Conservation (phyloP, 257 asterid genomes). For the Nicotiana obtusifolia region DNA sequence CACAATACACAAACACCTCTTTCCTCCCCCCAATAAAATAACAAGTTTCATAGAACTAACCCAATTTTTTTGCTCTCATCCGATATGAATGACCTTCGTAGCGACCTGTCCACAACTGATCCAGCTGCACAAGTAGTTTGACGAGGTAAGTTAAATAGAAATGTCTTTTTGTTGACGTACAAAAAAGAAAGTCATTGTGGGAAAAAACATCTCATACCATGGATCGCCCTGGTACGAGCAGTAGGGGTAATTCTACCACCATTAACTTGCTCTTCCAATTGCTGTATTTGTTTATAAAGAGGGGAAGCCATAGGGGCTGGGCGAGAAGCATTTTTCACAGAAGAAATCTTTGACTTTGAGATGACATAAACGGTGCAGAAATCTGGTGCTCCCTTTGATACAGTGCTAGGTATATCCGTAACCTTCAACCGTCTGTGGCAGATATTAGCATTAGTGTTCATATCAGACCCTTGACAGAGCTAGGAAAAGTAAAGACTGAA, state of each 20-base stretch:
- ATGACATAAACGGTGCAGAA: conserved; percentile 73
- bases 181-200: background rate
- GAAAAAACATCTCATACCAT: conserved; percentile 20
- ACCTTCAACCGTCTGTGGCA: conserved; percentile 55
- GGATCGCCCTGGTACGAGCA: conserved; percentile 7
- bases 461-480: background rate
- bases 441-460: background rate
- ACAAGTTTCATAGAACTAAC: background rate
- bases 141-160: background rate
- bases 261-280: conserved; percentile 27
- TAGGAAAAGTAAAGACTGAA: background rate
- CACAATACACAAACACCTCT: background rate
- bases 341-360: conserved; percentile 71
- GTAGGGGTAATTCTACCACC: conserved; percentile 1
- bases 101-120: conserved; percentile 18
- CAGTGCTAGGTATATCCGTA: conserved; percentile 47
- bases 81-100: conserved; percentile 14
- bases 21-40: background rate
- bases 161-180: background rate
- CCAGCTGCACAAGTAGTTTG: conserved; percentile 9
- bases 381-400: conserved; percentile 64
- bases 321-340: conserved; percentile 67
- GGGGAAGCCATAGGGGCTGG: conserved; percentile 59
- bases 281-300: conserved; percentile 36
- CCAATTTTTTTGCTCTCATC: conserved; percentile 20